Evolutionary conservation across 768 basidiomycete genomes (phyloP), one percentile per base, ranked within the genome.

Genomic region (Polyporus arcularius): DNA sequence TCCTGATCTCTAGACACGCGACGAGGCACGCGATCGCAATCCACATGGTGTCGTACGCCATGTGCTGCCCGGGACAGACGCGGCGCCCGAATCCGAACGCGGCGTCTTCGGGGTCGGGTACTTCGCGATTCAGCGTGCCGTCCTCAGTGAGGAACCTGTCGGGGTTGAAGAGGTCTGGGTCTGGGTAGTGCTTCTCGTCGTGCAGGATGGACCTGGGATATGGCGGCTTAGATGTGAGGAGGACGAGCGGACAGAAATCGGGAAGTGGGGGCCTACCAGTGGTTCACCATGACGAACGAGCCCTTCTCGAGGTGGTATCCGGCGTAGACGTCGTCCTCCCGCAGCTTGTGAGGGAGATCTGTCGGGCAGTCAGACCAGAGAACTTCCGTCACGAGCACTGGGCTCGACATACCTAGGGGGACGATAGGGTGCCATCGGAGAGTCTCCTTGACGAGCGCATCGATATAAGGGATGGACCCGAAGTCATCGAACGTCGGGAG

Each of bases 401-500:
- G 26, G 26, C 30, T 18, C 38, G 21, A 41, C 58, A 21, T 2
- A 51, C 50, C 50, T 16, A 61, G 14, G 5, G 54, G 55, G 2
- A 61, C 60, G 42, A 56, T 56, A 0, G 61, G 61, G 4, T 57
- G 38, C 55, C 56, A 62, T 6, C 61, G 61, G 26, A 65, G 18
- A 14, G 60, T 21, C n/a, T 88, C 85, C 16, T 75, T 79, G 60
- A 86, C 68, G 38, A 88, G 58, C 3, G 82, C 82, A 10, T 86
- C 77, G 51, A 84, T 74, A 67, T 82, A 90, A 9, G 85, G 85
- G 45, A 90, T 69, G 4, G 68, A 74, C 1, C 69, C 60, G 6
- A 84, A 75, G 67, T 89, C 88, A 26, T 74, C 78, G 55, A 86
- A 80, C 0, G 73, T 76, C 1, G 89, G 89, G 28, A 90, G 74